A percentile compares a stretch with the other conserved stretches of the same genome.
These are phyloP conservation scores for Cymbopogon flexuosus DNA, from an alignment of 202 grass and related monocot species.

Conservation along the genomic window DNA sequence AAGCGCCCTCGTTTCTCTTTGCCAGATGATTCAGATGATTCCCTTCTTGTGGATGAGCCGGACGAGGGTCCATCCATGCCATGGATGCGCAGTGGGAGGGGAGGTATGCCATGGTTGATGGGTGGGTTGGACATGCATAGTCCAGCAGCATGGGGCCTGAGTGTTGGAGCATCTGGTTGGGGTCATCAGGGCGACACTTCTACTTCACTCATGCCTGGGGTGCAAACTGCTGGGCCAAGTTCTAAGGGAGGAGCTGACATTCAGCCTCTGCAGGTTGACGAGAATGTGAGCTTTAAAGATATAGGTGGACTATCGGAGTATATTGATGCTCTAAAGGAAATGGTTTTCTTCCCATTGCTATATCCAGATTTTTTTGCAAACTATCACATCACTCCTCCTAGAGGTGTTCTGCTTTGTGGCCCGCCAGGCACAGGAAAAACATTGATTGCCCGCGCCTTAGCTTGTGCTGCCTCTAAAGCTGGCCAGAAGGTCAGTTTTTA, in stretches of 20 bases:
- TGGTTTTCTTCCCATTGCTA: slow-evolving; percentile 96
- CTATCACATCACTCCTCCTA: slow-evolving; percentile 96
- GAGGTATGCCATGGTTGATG: slow-evolving; percentile 68
- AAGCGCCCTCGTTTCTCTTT: slow-evolving; percentile 65
- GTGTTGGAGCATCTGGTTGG: slow-evolving; percentile 94
- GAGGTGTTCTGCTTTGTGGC: slow-evolving; percentile 96
- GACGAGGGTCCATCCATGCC: slow-evolving; percentile 71
- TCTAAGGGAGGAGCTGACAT: slow-evolving; percentile 99
- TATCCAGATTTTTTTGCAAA: slow-evolving; percentile 99
- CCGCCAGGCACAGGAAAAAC: slow-evolving; percentile 97
- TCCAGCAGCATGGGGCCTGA: slow-evolving; percentile 81
- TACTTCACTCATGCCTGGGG: slow-evolving; percentile 55
- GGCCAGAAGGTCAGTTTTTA: slow-evolving; percentile 99
- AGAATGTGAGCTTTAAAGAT: slow-evolving; percentile 91
- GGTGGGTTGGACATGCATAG: slow-evolving; percentile 90
- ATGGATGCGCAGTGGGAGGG: slow-evolving; percentile 69
- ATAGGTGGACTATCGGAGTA: slow-evolving; percentile 93
- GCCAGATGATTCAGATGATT: slow-evolving; percentile 98
- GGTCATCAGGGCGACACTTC: slow-evolving; percentile 76
- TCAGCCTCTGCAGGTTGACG: slow-evolving; percentile 91
- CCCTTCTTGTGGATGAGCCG: slow-evolving; percentile 93
- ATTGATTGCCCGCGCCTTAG: slow-evolving; percentile 94
- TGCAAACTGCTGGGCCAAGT: slow-evolving; percentile 97
- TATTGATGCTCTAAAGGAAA: slow-evolving; percentile 97
- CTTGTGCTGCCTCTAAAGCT: slow-evolving; percentile 88